Conservation (phyloP, 768 basidiomycete species). For the Candolleomyces eurysporus region DNA sequence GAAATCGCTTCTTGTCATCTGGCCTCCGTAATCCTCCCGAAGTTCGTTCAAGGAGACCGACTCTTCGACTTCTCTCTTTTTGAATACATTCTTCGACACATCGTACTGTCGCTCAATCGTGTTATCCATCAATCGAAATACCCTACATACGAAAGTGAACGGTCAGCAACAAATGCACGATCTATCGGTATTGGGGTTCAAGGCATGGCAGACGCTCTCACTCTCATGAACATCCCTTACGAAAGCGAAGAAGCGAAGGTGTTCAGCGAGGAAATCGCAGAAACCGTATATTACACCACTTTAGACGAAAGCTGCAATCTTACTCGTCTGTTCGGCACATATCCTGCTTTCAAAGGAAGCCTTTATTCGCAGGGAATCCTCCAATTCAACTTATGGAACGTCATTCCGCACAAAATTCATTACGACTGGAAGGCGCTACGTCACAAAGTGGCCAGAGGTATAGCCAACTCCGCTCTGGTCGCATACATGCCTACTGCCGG, state of each 20-base stretch:
- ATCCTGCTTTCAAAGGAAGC: constrained; percentile 66
- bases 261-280: constrained; percentile 80
- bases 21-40: not conserved
- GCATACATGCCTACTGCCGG: constrained; percentile 89
- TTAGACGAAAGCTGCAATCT: constrained; percentile 67
- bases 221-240: constrained; percentile 80
- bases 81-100: not conserved
- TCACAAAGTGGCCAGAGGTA: constrained; percentile 64
- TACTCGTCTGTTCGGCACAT: constrained; percentile 69
- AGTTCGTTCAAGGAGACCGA: not conserved
- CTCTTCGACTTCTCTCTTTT: not conserved
- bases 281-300: constrained; percentile 83
- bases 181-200: constrained; percentile 83
- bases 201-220: constrained; percentile 82
- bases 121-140: too few relatives aligned
- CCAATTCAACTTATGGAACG: not conserved
- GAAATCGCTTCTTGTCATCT: not conserved
- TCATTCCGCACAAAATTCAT: not conserved
- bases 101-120: not conserved
- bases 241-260: constrained; percentile 67
- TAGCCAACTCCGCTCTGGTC: constrained; percentile 72
- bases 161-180: constrained; percentile 78
- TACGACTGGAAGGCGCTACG: not conserved
- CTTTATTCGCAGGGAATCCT: constrained; percentile 33
- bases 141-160: constrained; percentile 52